Evolutionary conservation across 352 stramenopile genomes (phyloP).

Genomic region (Pythium monospermum): DNA sequence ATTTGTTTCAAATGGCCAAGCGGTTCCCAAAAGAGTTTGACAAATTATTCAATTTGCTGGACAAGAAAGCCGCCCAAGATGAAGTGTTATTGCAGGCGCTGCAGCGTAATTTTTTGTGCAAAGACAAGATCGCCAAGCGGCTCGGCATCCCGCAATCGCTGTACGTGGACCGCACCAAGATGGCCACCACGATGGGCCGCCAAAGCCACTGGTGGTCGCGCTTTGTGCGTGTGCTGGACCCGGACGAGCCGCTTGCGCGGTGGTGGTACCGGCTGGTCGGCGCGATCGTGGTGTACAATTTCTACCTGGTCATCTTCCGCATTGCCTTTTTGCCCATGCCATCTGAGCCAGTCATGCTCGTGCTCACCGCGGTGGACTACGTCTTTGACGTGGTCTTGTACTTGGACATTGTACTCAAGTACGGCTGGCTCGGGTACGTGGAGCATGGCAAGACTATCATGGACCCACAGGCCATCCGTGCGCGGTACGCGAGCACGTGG

Average conservation of each 20-base stretch:
- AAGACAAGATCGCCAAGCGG: too few relatives aligned
- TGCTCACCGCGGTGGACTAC: constrained; percentile 17
- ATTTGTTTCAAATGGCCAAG: constrained; percentile 13
- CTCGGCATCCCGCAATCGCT: constrained; percentile 12
- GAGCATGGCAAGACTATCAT: constrained; percentile 20
- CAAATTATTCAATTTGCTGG: too few relatives aligned
- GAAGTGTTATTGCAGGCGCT: too few relatives aligned
- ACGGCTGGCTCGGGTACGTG: constrained; percentile 17
- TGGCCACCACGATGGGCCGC: constrained; percentile 9
- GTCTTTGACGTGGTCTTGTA: constrained; percentile 19
- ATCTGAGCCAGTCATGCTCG: neutral
- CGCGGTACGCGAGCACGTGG: constrained; percentile 19
- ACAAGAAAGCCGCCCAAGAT: too few relatives aligned
- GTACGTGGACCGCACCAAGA: constrained; percentile 15
- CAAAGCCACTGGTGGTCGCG: neutral
- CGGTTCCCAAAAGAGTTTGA: too few relatives aligned
- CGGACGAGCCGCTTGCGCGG: too few relatives aligned
- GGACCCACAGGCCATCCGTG: constrained; percentile 11
- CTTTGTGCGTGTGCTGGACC: too few relatives aligned
- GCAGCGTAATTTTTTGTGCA: too few relatives aligned
- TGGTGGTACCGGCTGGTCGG: constrained; percentile 39
- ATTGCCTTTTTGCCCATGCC: constrained; percentile 20
- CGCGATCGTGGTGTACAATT: constrained; percentile 33
- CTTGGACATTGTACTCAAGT: constrained; percentile 22
- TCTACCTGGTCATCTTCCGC: constrained; percentile 30